A percentile compares a stretch with the other conserved stretches of the same genome.
Evolutionary conservation across 345 rosid genomes (phyloP).

Genomic region (Hibiscus syriacus): DNA sequence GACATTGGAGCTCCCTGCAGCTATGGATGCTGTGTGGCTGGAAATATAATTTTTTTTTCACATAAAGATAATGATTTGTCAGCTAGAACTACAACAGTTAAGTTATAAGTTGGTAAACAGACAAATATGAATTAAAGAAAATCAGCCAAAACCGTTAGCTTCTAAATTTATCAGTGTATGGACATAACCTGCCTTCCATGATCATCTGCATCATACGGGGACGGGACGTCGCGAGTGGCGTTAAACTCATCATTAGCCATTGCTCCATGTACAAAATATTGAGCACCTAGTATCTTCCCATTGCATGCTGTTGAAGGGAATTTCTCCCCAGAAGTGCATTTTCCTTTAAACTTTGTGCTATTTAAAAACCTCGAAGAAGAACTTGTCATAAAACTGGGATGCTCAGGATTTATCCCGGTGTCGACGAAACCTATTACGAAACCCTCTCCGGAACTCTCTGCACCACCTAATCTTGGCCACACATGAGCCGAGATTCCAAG

Average conservation of each 20-base stretch:
- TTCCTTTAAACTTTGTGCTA: constrained; percentile 29
- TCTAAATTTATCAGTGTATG: neutral
- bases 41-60: neutral
- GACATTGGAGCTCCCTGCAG: constrained; percentile 33
- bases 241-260: constrained; percentile 40
- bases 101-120: neutral
- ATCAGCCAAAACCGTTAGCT: neutral
- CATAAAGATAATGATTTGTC: neutral
- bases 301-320: constrained; percentile 33
- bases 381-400: constrained; percentile 34
- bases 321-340: constrained; percentile 26
- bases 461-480: constrained; percentile 38
- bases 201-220: constrained; percentile 46
- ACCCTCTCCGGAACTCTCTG: constrained; percentile 29
- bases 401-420: constrained; percentile 40
- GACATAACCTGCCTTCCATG: constrained; percentile 42
- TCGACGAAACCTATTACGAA: constrained; percentile 43
- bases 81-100: neutral
- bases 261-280: constrained; percentile 41
- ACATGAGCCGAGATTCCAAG: constrained; percentile 33
- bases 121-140: neutral
- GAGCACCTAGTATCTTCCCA: constrained; percentile 41
- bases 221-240: constrained; percentile 29
- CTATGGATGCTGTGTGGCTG: constrained; percentile 48
- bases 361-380: constrained; percentile 4